These are phyloP conservation scores for Chaetomium strumarium DNA, from an alignment of 2,329 filamentous ascomycete genomes.

Conservation along the genomic window DNA sequence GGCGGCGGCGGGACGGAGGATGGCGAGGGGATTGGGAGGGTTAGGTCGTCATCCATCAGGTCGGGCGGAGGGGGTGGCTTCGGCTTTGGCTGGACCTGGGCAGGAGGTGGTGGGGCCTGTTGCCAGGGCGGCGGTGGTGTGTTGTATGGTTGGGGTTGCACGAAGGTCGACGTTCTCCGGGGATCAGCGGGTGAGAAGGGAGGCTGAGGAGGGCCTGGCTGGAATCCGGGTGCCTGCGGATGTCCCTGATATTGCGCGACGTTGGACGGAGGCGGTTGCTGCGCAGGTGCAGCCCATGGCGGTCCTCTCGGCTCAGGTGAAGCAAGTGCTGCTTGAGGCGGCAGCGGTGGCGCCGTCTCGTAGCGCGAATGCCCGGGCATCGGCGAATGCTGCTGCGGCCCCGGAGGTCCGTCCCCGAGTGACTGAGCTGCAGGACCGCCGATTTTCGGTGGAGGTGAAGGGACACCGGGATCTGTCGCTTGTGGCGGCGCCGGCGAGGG, in stretches of 20 bases:
- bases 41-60: conserved; percentile 53
- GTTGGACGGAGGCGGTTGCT: conserved; percentile 15
- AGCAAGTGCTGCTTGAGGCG: conserved; percentile 28
- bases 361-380: conserved; percentile 36
- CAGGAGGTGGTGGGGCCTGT: conserved; percentile 24
- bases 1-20: conserved; percentile 64
- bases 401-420: conserved; percentile 3
- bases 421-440: conserved; percentile 27
- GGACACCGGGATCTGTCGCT: conserved; percentile 27
- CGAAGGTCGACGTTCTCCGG: conserved; percentile 11
- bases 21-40: conserved; percentile 42
- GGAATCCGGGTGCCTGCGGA: conserved; percentile 17
- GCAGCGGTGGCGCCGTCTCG: conserved; percentile 43
- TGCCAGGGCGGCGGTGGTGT: conserved; percentile 22
- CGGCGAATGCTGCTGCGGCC: conserved; percentile 10
- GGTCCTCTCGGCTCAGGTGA: conserved; percentile 6
- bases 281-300: conserved; percentile 12
- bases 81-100: conserved; percentile 24
- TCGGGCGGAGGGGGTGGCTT: conserved; percentile 45
- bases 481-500: conserved; percentile 31
- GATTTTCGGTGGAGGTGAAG: conserved; percentile 32
- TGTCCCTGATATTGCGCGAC: conserved; percentile 25
- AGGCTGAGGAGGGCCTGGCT: conserved; percentile 17
- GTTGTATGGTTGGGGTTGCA: conserved; percentile 15
- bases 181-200: conserved; percentile 17